Conservation (phyloP, 208 protist genomes). For the Leishmania aethiopica region DNA sequence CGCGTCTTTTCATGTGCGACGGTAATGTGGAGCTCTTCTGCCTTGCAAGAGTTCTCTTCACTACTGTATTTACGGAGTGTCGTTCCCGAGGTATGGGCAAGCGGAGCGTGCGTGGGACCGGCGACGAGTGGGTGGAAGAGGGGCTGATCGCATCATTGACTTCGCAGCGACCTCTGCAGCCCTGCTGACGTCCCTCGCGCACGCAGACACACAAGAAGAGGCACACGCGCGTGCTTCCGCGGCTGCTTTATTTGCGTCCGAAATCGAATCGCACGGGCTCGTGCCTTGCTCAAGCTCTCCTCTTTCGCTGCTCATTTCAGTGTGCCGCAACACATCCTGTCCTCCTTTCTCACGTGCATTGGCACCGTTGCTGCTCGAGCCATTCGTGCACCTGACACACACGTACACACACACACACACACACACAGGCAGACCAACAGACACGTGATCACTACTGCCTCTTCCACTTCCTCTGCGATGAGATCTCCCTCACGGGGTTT, state of each 20-base stretch:
- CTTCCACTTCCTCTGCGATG: background rate
- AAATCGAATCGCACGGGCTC: no score
- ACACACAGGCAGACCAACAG: background rate
- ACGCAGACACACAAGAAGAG: background rate
- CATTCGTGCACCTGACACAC: background rate
- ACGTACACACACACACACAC: background rate
- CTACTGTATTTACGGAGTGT: background rate
- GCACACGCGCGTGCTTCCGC: background rate
- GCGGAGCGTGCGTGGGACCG: background rate
- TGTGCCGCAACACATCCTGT: no score
- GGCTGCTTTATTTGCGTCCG: background rate
- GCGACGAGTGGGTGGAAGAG: background rate
- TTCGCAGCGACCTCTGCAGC: background rate
- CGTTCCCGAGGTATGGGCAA: background rate
- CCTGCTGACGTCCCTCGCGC: background rate
- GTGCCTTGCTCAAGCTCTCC: background rate
- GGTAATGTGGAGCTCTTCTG: background rate
- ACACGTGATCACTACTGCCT: background rate
- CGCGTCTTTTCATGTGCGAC: background rate
- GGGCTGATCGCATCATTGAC: no score
- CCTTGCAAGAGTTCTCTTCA: background rate
- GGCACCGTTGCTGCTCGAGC: background rate
- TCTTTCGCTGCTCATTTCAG: background rate
- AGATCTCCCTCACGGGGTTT: background rate
- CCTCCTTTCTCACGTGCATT: background rate